Evolutionary conservation across 2,329 filamentous ascomycete genomes (phyloP).

Genomic region (Tolypocladium pustulatum): DNA sequence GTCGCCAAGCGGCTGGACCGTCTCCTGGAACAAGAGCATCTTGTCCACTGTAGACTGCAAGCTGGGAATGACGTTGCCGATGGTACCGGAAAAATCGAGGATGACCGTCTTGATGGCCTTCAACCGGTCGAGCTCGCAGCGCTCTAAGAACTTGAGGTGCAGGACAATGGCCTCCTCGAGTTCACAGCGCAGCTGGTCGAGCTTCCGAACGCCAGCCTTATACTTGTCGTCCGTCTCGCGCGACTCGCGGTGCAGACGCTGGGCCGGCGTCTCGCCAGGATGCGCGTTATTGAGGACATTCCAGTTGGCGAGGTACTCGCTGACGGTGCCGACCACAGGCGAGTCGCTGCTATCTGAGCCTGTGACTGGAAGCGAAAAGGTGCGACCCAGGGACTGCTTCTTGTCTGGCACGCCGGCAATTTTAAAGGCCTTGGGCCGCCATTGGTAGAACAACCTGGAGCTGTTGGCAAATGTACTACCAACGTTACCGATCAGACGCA

Average conservation of each 20-base stretch:
- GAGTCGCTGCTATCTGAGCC: conserved; percentile 53
- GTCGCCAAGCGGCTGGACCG: conserved; percentile 86
- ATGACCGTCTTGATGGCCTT: conserved; percentile 98
- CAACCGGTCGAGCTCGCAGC: conserved; percentile 88
- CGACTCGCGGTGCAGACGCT: conserved; percentile 80
- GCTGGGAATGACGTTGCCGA: conserved; percentile 96
- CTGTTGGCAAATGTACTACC: conserved; percentile 95
- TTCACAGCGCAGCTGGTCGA: conserved; percentile 84
- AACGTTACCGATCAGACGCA: conserved; percentile 86
- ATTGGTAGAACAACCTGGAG: conserved; percentile 95
- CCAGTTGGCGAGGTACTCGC: conserved; percentile 86
- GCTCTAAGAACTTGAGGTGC: conserved; percentile 91
- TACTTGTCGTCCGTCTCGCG: conserved; percentile 88
- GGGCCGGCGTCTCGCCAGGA: conserved; percentile 85
- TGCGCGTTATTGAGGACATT: conserved; percentile 74
- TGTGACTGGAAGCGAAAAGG: conserved; percentile 60
- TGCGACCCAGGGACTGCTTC: conserved; percentile 61
- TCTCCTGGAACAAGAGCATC: conserved; percentile 99
- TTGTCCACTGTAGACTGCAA: conserved; percentile 93
- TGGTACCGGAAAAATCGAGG: conserved; percentile 90
- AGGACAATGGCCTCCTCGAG: conserved; percentile 92
- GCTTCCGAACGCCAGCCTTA: conserved; percentile 72
- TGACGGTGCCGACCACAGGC: conserved; percentile 70
- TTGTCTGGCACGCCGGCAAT: conserved; percentile 81
- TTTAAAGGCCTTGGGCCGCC: conserved; percentile 86